Evolutionary conservation across 2,329 filamentous ascomycete genomes (phyloP).

Genomic region (Acephala macrosclerotiorum): DNA sequence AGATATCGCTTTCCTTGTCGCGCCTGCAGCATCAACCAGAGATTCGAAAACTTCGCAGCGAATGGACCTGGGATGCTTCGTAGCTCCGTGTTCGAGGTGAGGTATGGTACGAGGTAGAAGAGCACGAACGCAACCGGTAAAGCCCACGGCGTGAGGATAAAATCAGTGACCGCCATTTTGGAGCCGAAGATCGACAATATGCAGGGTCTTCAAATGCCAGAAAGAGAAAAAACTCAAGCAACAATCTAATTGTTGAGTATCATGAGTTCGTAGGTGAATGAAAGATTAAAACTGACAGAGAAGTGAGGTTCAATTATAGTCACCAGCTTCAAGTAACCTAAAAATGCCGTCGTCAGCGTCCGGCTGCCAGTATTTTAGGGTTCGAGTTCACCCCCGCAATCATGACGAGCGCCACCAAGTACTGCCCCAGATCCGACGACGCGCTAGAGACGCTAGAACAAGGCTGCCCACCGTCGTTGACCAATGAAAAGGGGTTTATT

Average conservation of each 20-base stretch:
- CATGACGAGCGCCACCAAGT: slow-evolving; percentile 19
- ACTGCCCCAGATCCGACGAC: slow-evolving; percentile 25
- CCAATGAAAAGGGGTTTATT: slow-evolving; percentile 21
- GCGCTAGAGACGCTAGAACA: slow-evolving; percentile 3
- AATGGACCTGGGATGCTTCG: slow-evolving; percentile 57
- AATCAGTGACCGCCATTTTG: slow-evolving; percentile 46
- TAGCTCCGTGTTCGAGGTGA: slow-evolving; percentile 40
- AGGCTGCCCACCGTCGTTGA: neutral
- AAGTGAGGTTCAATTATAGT: slow-evolving; percentile 29
- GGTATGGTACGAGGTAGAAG: slow-evolving; percentile 44
- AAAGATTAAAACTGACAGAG: neutral
- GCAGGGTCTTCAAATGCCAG: neutral
- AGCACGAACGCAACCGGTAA: slow-evolving; percentile 54
- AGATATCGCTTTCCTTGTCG: slow-evolving; percentile 71
- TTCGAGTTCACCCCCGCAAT: slow-evolving; percentile 16
- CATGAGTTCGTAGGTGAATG: neutral
- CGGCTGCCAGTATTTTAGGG: slow-evolving; percentile 13
- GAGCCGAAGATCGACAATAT: slow-evolving; percentile 11
- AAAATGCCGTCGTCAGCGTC: slow-evolving; percentile 29
- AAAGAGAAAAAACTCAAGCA: neutral
- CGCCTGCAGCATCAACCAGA: slow-evolving; percentile 77
- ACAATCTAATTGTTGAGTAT: neutral
- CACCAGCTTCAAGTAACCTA: neutral
- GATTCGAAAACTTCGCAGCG: slow-evolving; percentile 72
- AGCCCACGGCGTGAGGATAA: slow-evolving; percentile 55